phyloP scores from a whole-genome alignment of 805 yeast species.

The Brettanomyces naardenensis region DNA sequence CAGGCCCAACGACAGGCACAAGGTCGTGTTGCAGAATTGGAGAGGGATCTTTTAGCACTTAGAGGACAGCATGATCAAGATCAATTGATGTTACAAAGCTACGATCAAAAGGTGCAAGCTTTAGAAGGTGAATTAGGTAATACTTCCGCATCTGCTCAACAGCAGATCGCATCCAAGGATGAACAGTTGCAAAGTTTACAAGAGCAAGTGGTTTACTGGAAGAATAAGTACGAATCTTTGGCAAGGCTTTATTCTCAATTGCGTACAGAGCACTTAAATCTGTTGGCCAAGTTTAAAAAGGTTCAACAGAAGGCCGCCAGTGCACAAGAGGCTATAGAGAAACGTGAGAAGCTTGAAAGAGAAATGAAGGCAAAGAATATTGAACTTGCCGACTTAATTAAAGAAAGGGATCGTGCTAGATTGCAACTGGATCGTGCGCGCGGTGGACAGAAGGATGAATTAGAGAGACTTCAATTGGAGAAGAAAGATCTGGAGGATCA shows the following conservation, averaged over 20 bases:
- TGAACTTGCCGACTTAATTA: conserved; percentile 80
- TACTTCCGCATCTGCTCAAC: conserved; percentile 56
- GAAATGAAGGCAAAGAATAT: conserved; percentile 80
- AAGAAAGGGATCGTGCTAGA: conserved; percentile 85
- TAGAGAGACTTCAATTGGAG: conserved; percentile 58
- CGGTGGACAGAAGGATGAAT: conserved; percentile 57
- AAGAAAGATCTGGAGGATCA: conserved; percentile 52
- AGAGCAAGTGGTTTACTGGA: conserved; percentile 74
- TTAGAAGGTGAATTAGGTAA: conserved; percentile 65
- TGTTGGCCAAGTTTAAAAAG: conserved; percentile 70
- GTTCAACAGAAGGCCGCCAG: conserved; percentile 78
- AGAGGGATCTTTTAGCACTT: conserved; percentile 68
- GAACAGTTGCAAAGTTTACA: conserved; percentile 61
- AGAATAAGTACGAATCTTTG: conserved; percentile 77
- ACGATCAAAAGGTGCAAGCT: conserved; percentile 76
- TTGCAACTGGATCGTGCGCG: conserved; percentile 67
- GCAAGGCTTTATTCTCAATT: conserved; percentile 87
- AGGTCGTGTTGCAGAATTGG: conserved; percentile 72
- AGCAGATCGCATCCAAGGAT: conserved; percentile 69
- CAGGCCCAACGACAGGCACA: conserved; percentile 70
- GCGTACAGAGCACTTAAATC: conserved; percentile 82
- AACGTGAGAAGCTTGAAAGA: conserved; percentile 72
- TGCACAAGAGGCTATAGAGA: conserved; percentile 85
- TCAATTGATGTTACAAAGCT: conserved; percentile 76
- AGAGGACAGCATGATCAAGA: conserved; percentile 81